phyloP scores from a whole-genome alignment of 2,329 filamentous ascomycete genomes.

The Talaromyces sp. region DNA sequence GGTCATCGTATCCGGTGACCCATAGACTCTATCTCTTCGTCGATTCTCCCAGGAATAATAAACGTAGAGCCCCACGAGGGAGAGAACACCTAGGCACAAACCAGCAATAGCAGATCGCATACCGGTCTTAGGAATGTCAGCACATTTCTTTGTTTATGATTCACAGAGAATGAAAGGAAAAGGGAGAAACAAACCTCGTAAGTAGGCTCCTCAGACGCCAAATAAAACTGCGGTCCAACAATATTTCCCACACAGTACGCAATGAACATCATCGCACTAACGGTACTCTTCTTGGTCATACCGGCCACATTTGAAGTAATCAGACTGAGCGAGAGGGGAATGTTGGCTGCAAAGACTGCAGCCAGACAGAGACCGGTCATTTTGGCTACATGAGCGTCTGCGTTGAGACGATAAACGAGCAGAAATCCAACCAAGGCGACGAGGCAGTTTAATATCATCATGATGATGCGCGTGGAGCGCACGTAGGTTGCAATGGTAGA shows the following conservation, averaged over 20 bases:
- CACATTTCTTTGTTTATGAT: not conserved
- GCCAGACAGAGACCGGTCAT: constrained; percentile 29
- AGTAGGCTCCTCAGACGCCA: constrained; percentile 27
- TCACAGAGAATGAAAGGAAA: too few relatives aligned
- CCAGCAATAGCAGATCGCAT: constrained; percentile 9
- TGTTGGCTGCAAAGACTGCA: constrained; percentile 31
- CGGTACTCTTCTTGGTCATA: constrained; percentile 32
- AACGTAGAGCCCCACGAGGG: constrained; percentile 24
- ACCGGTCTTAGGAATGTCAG: constrained; percentile 3
- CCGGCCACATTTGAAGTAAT: constrained; percentile 34
- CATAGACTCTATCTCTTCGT: constrained; percentile 26
- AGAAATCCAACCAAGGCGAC: constrained; percentile 30
- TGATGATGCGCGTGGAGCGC: constrained; percentile 24
- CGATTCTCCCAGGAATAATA: constrained; percentile 31
- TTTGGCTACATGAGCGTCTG: constrained; percentile 23
- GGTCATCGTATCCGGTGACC: constrained; percentile 21
- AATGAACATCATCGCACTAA: constrained; percentile 46
- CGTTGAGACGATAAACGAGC: constrained; percentile 28
- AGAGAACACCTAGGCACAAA: constrained; percentile 22
- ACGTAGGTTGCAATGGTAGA: constrained; percentile 26
- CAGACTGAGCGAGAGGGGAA: constrained; percentile 32
- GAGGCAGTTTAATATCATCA: constrained; percentile 31
- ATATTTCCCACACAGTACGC: constrained; percentile 36
- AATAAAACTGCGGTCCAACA: constrained; percentile 31
- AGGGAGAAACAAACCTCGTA: constrained; percentile 23